Percentiles rank a stretch among this genome's conserved stretches.
Conservation (phyloP, 352 stramenopile species). For the Peronospora farinosa region DNA sequence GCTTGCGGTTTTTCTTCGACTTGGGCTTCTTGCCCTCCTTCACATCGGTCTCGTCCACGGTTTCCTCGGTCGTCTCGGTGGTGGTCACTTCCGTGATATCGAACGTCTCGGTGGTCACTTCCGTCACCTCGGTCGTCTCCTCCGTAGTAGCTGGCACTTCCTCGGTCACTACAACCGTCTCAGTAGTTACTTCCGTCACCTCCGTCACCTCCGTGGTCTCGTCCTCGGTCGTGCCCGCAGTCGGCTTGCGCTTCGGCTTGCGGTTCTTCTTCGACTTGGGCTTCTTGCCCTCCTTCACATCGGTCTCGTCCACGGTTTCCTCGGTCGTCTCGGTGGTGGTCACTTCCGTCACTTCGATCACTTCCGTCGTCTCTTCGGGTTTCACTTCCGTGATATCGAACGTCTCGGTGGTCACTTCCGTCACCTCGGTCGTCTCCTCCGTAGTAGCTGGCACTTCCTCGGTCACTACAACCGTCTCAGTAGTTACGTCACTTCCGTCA, state of each 20-base stretch:
- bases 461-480: too few species aligned
- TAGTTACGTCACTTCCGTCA: slow-evolving; percentile 6
- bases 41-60: slow-evolving; percentile 12
- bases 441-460: neutral
- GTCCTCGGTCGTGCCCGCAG: slow-evolving; percentile 3
- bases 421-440: slow-evolving; percentile 2
- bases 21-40: slow-evolving; percentile 16
- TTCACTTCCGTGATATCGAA: neutral
- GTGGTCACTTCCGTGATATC: slow-evolving; percentile 5
- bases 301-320: slow-evolving; percentile 9
- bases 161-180: slow-evolving; percentile 1
- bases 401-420: neutral
- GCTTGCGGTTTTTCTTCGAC: slow-evolving; percentile 17
- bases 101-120: slow-evolving; percentile 1
- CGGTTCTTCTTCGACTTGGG: slow-evolving; percentile 18
- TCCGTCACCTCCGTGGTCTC: slow-evolving; percentile 12
- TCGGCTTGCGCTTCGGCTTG: slow-evolving; percentile 15
- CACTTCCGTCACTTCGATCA: slow-evolving; percentile 5
- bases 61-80: slow-evolving; percentile 3
- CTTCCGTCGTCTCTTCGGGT: slow-evolving; percentile 3
- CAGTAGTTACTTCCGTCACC: slow-evolving; percentile 3
- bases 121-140: slow-evolving; percentile 10
- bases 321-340: slow-evolving; percentile 4
- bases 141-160: neutral
- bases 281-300: slow-evolving; percentile 14